Conservation (phyloP, 495 filamentous ascomycete species). For the Neurospora sp. region DNA sequence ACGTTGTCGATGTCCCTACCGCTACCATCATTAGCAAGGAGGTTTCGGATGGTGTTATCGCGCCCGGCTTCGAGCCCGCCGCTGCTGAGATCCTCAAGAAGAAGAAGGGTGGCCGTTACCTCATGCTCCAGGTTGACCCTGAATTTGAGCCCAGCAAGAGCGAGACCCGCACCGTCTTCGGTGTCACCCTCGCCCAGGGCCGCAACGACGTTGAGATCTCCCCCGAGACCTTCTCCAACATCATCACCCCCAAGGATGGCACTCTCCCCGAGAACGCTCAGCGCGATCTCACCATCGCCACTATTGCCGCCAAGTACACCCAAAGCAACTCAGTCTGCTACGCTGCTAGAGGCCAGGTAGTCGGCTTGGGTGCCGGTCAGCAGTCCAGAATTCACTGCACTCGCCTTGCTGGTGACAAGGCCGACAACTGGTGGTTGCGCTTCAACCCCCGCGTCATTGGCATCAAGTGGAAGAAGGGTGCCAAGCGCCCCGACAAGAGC, state of each 20-base stretch:
- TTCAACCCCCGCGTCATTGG: slow-evolving; percentile 80
- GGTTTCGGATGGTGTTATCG: slow-evolving; percentile 94
- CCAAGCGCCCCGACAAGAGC: slow-evolving; percentile 92
- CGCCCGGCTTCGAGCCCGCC: slow-evolving; percentile 71
- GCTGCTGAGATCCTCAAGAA: slow-evolving; percentile 88
- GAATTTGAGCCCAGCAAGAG: slow-evolving; percentile 64
- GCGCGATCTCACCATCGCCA: slow-evolving; percentile 88
- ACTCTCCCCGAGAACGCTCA: slow-evolving; percentile 70
- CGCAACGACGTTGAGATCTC: slow-evolving; percentile 86
- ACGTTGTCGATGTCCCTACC: slow-evolving; percentile 79
- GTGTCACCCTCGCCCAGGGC: slow-evolving; percentile 73
- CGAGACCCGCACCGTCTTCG: slow-evolving; percentile 81
- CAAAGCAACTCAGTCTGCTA: slow-evolving; percentile 99
- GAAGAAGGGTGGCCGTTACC: slow-evolving; percentile 97
- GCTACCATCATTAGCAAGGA: slow-evolving; percentile 96
- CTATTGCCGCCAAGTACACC: slow-evolving; percentile 94
- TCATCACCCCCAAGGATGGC: slow-evolving; percentile 73
- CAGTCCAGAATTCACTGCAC: slow-evolving; percentile 98
- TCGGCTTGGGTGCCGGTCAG: slow-evolving; percentile 92
- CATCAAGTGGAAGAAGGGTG: slow-evolving; percentile 94
- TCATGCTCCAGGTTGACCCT: slow-evolving; percentile 89
- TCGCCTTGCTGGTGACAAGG: slow-evolving; percentile 94
- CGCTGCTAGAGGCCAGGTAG: slow-evolving; percentile 84
- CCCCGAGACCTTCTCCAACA: slow-evolving; percentile 70
- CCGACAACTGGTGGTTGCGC: slow-evolving; percentile 98